Percentiles rank a stretch among this genome's conserved stretches.
Evolutionary conservation across 139 green algal genomes (phyloP).

Genomic region (Edaphochlamys debaryana): DNA sequence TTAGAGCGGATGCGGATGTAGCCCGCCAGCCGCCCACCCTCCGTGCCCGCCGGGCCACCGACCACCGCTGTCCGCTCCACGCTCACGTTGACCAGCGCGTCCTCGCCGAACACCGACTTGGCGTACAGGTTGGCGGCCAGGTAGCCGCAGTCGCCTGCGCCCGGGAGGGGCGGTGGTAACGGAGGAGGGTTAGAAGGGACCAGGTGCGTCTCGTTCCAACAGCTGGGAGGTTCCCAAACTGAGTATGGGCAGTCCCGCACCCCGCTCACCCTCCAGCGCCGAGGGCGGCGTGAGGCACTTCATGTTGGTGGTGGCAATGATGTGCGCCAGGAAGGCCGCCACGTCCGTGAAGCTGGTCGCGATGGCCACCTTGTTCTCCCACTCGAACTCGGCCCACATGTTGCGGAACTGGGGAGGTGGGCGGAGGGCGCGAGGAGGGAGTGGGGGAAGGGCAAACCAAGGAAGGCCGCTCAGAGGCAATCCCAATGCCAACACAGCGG

Average conservation of each 20-base stretch:
- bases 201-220: no score
- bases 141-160: slow-evolving; percentile 87
- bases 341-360: slow-evolving; percentile 94
- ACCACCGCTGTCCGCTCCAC: slow-evolving; percentile 78
- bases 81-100: slow-evolving; percentile 97
- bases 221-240: no score
- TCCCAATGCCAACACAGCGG: no score
- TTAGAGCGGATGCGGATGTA: slow-evolving; percentile 97
- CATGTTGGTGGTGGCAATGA: slow-evolving; percentile 98
- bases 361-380: slow-evolving; percentile 99
- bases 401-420: slow-evolving; percentile 88
- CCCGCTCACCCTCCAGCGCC: slow-evolving; percentile 77
- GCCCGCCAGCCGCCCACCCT: slow-evolving; percentile 87
- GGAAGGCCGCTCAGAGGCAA: no score
- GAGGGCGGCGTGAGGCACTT: slow-evolving; percentile 89
- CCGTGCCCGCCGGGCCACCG: not conserved
- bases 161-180: not conserved
- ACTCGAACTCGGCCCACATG: slow-evolving; percentile 99
- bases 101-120: slow-evolving; percentile 97
- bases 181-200: not conserved
- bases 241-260: no score
- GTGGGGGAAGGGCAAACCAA: no score
- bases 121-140: slow-evolving; percentile 98
- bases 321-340: slow-evolving; percentile 92
- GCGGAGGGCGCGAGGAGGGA: not conserved